phyloP scores from a whole-genome alignment of 371 early-diverging fungal genomes.

The Parasitella parasitica region DNA sequence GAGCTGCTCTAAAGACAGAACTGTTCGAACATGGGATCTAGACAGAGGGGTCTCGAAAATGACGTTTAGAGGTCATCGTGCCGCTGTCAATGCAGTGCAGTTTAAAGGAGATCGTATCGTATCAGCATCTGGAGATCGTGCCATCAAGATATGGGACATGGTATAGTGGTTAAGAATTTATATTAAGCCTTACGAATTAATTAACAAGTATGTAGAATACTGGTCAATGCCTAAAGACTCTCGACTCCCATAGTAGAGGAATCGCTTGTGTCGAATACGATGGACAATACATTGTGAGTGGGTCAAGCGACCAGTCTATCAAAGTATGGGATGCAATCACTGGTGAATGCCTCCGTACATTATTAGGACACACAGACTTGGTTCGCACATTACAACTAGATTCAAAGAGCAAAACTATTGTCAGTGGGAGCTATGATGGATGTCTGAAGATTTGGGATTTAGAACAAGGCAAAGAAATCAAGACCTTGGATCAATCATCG shows the following conservation, averaged over 20 bases:
- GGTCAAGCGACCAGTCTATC: conserved; percentile 95
- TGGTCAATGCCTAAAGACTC: conserved; percentile 55
- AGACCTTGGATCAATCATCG: conserved; percentile 57
- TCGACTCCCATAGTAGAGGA: conserved; percentile 75
- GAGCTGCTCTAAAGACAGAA: conserved; percentile 86
- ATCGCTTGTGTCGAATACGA: conserved; percentile 95
- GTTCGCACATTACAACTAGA: conserved; percentile 74
- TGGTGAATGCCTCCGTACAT: conserved; percentile 32
- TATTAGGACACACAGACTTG: conserved; percentile 74
- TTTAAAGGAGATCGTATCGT: conserved; percentile 62
- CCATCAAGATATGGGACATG: conserved; percentile 80
- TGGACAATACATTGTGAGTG: conserved; percentile 88
- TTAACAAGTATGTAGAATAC: conserved; percentile 27
- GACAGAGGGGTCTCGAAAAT: conserved; percentile 63
- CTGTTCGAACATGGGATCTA: conserved; percentile 79
- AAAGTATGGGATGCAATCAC: conserved; percentile 88
- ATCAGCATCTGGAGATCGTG: conserved; percentile 82
- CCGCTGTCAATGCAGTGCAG: conserved; percentile 81
- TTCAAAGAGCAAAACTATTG: conserved; percentile 51
- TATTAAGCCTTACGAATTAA: conserved; percentile 10
- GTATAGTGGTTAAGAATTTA: neutral
- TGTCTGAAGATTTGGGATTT: conserved; percentile 84
- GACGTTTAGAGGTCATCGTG: conserved; percentile 62
- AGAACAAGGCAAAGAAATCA: conserved; percentile 50
- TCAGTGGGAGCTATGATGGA: conserved; percentile 84